Percentiles rank a stretch among this genome's conserved stretches.
These are phyloP conservation scores for Ophiostoma sp. DNA, from an alignment of 2,329 filamentous ascomycete genomes.

Conservation along the genomic window DNA sequence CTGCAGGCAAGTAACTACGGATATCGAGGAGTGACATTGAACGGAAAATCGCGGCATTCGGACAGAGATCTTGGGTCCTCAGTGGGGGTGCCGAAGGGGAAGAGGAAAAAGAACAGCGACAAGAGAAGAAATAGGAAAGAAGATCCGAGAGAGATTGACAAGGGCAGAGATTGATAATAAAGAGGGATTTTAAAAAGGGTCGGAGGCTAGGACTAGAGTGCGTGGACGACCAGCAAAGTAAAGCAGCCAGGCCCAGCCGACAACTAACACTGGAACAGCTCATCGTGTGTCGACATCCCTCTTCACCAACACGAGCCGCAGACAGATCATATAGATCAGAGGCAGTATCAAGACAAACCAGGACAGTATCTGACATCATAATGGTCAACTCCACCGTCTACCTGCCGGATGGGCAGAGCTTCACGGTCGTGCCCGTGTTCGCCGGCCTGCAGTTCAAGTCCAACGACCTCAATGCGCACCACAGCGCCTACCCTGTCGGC, in stretches of 20 bases:
- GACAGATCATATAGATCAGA: neutral
- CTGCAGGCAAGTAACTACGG: neutral
- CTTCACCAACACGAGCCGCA: neutral
- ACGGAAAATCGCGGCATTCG: constrained; percentile 11
- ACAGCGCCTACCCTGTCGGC: constrained; percentile 70
- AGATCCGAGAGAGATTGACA: neutral
- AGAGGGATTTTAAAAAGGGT: constrained; percentile 8
- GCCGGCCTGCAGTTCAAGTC: constrained; percentile 88
- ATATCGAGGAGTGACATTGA: neutral
- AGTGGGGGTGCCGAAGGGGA: neutral
- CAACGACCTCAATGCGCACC: constrained; percentile 64
- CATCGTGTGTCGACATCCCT: neutral
- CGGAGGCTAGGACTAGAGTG: neutral
- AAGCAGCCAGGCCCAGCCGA: too few species aligned
- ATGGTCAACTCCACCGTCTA: constrained; percentile 48
- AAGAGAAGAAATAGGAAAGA: neutral
- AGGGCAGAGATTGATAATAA: neutral
- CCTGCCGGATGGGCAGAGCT: constrained; percentile 80
- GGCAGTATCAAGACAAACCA: neutral
- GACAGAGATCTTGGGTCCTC: neutral
- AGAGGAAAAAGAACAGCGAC: neutral
- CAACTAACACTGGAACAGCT: neutral
- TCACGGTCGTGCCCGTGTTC: constrained; percentile 79
- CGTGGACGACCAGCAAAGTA: neutral
- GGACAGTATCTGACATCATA: too few species aligned